Conservation (phyloP, 768 basidiomycete species). For the Hebeloma cylindrosporum region DNA sequence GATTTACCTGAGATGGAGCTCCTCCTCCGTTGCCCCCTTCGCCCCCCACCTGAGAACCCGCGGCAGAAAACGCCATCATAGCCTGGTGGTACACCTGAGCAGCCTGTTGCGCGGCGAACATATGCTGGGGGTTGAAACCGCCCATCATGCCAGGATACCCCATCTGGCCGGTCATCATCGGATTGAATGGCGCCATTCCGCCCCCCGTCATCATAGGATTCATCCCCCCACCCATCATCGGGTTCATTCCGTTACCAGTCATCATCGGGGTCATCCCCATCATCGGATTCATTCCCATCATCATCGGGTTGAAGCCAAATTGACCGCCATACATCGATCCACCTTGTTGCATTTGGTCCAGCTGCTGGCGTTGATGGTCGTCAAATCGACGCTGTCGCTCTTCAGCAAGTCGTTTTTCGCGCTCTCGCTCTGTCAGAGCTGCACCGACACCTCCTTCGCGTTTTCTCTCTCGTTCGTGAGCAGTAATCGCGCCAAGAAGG, state of each 20-base stretch:
- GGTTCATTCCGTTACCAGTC: conserved; percentile 42
- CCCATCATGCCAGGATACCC: conserved; percentile 62
- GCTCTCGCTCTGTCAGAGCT: conserved; percentile 90
- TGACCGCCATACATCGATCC: conserved; percentile 68
- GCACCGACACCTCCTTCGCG: conserved; percentile 95
- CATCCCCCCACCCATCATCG: conserved; percentile 54
- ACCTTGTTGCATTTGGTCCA: conserved; percentile 86
- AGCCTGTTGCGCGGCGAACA: conserved; percentile 85
- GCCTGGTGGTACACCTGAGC: conserved; percentile 88
- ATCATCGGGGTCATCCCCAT: conserved; percentile 50
- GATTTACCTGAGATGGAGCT: conserved; percentile 35
- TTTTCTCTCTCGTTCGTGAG: conserved; percentile 91
- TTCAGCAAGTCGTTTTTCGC: conserved; percentile 89
- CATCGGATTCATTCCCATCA: conserved; percentile 55
- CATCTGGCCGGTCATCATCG: conserved; percentile 53
- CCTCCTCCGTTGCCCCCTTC: conserved; percentile 44
- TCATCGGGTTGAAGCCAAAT: conserved; percentile 63
- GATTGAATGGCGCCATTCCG: conserved; percentile 42
- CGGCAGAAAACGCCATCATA: conserved; percentile 77
- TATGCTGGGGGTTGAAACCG: conserved; percentile 68
- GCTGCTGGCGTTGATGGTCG: conserved; percentile 83
- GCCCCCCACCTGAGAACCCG: conserved; percentile 72
- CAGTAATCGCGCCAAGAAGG: conserved; percentile 92
- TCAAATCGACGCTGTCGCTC: conserved; percentile 92
- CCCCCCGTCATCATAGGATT: conserved; percentile 48